Base-by-base conservation (phyloP, 2,329 filamentous ascomycete genomes). In the Colletotrichum eremochloae region DNA sequence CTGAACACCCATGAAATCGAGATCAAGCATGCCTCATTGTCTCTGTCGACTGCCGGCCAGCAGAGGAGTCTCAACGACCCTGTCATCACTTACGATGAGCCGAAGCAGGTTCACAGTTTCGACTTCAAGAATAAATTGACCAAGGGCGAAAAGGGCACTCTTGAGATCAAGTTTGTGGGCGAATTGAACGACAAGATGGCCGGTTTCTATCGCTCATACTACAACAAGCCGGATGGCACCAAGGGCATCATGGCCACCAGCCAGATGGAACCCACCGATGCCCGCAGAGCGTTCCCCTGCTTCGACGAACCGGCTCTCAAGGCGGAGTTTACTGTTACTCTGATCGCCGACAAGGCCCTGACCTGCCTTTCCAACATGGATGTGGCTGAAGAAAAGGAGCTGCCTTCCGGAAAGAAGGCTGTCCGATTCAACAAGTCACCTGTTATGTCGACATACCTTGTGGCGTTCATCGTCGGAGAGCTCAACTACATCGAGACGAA, bases 291-390 rank as follows among this genome's bases (percentile, higher is more conserved):
- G 8, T 97, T 98, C 84, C 96, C 96, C 55, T 98, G 96, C 84
- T 98, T 98, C 81, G 96, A 98, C 80, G 96, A 98, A 85, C 96
- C 96, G 38, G 92, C 94, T 36, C 88, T 98, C 76, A 98, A 98
- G 87, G 94, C 96, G 50, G 92, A 93, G 76, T 98, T 97, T 84
- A 96, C 94, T 40, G 91, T 98, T 75, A 97, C 95, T 0, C 87
- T 98, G 76, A 88, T 98, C 77, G 95, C 96, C 6, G 95, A 98
- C 82, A 94, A 97, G 85, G 87, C 94, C 78, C 84, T 97, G 84
- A 97, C 95, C 15, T 98, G 96, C 80, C 83, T 98, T 80, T 97
- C 95, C 84, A 98, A 98, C 84, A 98, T 98, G 96, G 94, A 98
- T 80, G 94, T 96, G 67, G 93, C 91, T 44, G 92, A 91, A 7